These are phyloP conservation scores for Pichia ethanolica DNA, from an alignment of 805 yeast species.

Conservation along the genomic window DNA sequence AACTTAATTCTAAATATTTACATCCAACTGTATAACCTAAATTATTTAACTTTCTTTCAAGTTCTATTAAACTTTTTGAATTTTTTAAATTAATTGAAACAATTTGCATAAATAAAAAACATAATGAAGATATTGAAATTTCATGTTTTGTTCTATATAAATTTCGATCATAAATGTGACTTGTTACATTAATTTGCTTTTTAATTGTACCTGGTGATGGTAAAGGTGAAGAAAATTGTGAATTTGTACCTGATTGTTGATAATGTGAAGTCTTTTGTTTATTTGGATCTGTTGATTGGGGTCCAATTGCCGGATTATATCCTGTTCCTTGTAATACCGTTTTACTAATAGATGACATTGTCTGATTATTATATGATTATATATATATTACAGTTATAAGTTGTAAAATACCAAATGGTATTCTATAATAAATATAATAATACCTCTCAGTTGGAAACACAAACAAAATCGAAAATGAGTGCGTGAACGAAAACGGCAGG, in stretches of 20 bases:
- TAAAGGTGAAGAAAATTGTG: background rate
- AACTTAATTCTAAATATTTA: slow-evolving; percentile 59
- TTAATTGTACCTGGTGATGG: slow-evolving; percentile 15
- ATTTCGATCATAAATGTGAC: slow-evolving; percentile 60
- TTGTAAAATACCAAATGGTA: too few species aligned
- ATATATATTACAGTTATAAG: too few species aligned
- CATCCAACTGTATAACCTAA: slow-evolving; percentile 76
- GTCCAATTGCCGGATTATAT: slow-evolving; percentile 25
- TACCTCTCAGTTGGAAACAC: too few species aligned
- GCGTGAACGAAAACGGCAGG: too few species aligned
- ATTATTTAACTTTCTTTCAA: slow-evolving; percentile 52
- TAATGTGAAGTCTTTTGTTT: slow-evolving; percentile 1
- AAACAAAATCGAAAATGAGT: too few species aligned
- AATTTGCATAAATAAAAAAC: slow-evolving; percentile 63
- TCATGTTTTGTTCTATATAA: slow-evolving; percentile 59
- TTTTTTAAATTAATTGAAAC: slow-evolving; percentile 57
- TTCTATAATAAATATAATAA: too few species aligned
- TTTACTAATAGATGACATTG: slow-evolving; percentile 10
- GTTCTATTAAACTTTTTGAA: slow-evolving; percentile 61
- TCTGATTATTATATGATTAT: too few species aligned
- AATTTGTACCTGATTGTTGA: background rate
- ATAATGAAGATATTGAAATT: slow-evolving; percentile 57
- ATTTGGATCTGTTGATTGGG: slow-evolving; percentile 22
- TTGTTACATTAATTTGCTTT: slow-evolving; percentile 8
- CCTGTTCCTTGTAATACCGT: slow-evolving; percentile 19